phyloP scores from a whole-genome alignment of 306 rosid genomes.

The Hippophae rhamnoides region DNA sequence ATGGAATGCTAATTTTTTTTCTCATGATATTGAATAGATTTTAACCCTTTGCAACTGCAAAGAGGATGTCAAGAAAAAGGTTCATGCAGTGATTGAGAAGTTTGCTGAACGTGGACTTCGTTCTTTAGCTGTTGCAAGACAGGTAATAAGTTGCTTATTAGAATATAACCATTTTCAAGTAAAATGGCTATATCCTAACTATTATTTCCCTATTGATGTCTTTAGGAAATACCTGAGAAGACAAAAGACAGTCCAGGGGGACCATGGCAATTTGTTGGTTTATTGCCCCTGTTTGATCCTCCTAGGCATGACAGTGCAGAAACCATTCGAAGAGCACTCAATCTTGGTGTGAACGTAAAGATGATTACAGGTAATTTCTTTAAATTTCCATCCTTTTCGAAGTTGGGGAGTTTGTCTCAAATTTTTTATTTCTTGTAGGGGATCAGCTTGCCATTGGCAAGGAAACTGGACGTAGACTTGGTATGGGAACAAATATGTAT shows the following conservation, averaged over 20 bases:
- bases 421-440: conserved; percentile 34
- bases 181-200: conserved; percentile 11
- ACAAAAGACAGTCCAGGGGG: conserved; percentile 65
- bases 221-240: conserved; percentile 79
- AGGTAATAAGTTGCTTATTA: conserved; percentile 40
- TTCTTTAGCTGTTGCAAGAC: conserved; percentile 91
- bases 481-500: conserved; percentile 99
- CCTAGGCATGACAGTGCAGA: conserved; percentile 99
- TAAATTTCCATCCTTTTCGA: conserved; percentile 1
- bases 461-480: conserved; percentile 98
- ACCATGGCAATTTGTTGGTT: conserved; percentile 91
- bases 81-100: conserved; percentile 68
- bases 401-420: conserved; percentile 2
- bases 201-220: conserved; percentile 11
- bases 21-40: conserved; percentile 40
- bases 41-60: conserved; percentile 80
- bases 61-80: conserved; percentile 67
- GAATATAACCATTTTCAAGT: conserved; percentile 5
- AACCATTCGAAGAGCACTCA: conserved; percentile 90
- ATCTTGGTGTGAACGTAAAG: conserved; percentile 98
- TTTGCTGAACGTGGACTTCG: conserved; percentile 98
- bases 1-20: conserved; percentile 14
- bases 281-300: conserved; percentile 93
- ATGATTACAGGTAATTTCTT: conserved; percentile 82
- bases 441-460: conserved; percentile 97